Evolutionary conservation across 768 basidiomycete species (phyloP).

Genomic region (Phanerodontia chrysosporium): DNA sequence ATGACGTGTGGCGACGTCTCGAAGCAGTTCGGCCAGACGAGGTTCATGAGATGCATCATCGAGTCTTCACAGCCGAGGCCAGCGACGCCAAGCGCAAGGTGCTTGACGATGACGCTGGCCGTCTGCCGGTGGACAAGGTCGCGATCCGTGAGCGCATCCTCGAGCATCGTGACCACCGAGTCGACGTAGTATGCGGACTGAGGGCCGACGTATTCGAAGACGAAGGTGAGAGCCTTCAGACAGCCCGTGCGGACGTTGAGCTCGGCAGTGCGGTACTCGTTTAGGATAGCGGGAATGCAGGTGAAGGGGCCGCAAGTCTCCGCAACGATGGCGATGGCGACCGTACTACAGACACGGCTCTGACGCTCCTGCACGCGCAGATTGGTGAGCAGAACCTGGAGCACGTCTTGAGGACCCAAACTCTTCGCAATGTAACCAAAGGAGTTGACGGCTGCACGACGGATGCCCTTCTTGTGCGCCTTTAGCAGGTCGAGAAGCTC

Average conservation of each 20-base stretch:
- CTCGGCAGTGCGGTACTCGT: constrained; percentile 97
- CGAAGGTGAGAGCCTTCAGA: constrained; percentile 96
- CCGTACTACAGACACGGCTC: constrained; percentile 96
- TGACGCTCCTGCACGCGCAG: constrained; percentile 98
- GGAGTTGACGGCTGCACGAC: constrained; percentile 97
- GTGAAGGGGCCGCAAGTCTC: constrained; percentile 97
- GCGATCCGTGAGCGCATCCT: constrained; percentile 96
- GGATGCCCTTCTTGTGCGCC: constrained; percentile 98
- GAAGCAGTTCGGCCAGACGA: constrained; percentile 99
- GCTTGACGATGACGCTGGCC: constrained; percentile 97
- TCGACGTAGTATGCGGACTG: constrained; percentile 97
- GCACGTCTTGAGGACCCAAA: constrained; percentile 97
- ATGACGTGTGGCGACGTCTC: constrained; percentile 98
- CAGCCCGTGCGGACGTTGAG: constrained; percentile 98
- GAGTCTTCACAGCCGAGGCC: constrained; percentile 98
- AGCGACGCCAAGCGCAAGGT: constrained; percentile 93
- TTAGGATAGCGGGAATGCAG: constrained; percentile 96
- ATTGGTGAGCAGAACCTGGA: constrained; percentile 93
- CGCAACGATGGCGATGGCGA: constrained; percentile 94
- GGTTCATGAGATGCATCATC: constrained; percentile 95
- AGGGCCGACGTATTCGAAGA: constrained; percentile 97
- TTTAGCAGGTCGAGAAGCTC: constrained; percentile 95
- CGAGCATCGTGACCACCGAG: constrained; percentile 96
- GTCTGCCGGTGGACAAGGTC: constrained; percentile 99
- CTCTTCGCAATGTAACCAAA: constrained; percentile 99